These are phyloP conservation scores for Daedaleopsis sinensis DNA, from an alignment of 768 basidiomycete species.

Conservation along the genomic window DNA sequence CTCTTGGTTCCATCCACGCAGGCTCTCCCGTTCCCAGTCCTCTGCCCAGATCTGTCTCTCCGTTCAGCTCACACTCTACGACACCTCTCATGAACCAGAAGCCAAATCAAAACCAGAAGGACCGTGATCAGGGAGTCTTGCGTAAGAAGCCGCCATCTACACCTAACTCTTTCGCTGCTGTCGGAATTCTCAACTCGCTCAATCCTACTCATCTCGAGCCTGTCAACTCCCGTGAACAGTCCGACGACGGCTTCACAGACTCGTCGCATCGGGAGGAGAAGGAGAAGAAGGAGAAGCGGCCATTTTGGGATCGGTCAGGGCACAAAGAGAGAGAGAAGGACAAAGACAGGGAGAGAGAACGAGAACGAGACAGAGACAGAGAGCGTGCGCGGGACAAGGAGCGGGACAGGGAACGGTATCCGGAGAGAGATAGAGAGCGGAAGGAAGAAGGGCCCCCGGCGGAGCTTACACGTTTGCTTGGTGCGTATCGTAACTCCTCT, in stretches of 20 bases:
- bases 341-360: constrained; percentile 39
- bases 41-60: constrained; percentile 14
- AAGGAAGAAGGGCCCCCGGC: constrained; percentile 49
- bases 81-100: constrained; percentile 5
- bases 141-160: constrained; percentile 32
- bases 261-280: constrained; percentile 34
- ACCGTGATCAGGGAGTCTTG: constrained; percentile 24
- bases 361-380: constrained; percentile 42
- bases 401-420: constrained; percentile 41
- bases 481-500: constrained; percentile 36
- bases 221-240: constrained; percentile 27
- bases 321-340: constrained; percentile 38
- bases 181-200: constrained; percentile 62
- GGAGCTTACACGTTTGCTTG: constrained; percentile 73
- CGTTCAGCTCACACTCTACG: constrained; percentile 11
- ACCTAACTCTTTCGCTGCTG: constrained; percentile 38
- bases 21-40: constrained; percentile 16
- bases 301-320: constrained; percentile 52
- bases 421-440: constrained; percentile 41
- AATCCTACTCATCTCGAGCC: constrained; percentile 50
- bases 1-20: constrained; percentile 13
- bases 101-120: constrained; percentile 20
- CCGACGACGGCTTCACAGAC: constrained; percentile 36
- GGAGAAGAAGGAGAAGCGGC: constrained; percentile 54
- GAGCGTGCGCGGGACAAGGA: constrained; percentile 40